A percentile compares a stretch with the other conserved stretches of the same genome.
phyloP scores from a whole-genome alignment of 495 filamentous ascomycete species.

The Alectoria sarmentosa region DNA sequence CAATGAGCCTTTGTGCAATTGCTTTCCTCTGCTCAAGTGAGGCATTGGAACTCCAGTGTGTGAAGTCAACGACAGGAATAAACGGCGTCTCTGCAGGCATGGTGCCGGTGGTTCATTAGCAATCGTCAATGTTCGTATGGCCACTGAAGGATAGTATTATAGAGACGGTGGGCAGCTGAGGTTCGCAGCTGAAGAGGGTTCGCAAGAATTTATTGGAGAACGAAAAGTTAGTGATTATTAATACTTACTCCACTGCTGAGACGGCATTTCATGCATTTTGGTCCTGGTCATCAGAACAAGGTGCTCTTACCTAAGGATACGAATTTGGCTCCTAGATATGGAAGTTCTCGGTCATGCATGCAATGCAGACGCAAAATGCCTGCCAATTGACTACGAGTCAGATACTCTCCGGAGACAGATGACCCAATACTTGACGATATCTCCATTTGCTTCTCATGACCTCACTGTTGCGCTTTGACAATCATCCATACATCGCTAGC shows the following conservation, averaged over 20 bases:
- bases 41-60: slow-evolving; percentile 32
- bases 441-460: no score
- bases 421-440: no score
- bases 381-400: no score
- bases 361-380: neutral
- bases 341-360: neutral
- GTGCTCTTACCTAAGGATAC: neutral
- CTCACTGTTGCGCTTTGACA: no score
- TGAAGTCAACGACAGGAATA: slow-evolving; percentile 52
- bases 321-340: neutral
- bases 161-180: neutral
- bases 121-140: neutral
- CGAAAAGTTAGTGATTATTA: neutral
- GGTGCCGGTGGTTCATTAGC: neutral
- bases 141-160: neutral
- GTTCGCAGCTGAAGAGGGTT: neutral
- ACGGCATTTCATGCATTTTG: neutral
- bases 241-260: neutral
- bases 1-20: slow-evolving; percentile 42
- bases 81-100: slow-evolving; percentile 7
- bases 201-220: neutral
- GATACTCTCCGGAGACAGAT: no score
- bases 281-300: neutral
- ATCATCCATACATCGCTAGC: neutral
- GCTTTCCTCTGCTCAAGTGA: slow-evolving; percentile 32